A percentile compares a stretch with the other conserved stretches of the same genome.
phyloP scores from a whole-genome alignment of 192 early-diverging fungal genomes.

The Coemansia sp. region DNA sequence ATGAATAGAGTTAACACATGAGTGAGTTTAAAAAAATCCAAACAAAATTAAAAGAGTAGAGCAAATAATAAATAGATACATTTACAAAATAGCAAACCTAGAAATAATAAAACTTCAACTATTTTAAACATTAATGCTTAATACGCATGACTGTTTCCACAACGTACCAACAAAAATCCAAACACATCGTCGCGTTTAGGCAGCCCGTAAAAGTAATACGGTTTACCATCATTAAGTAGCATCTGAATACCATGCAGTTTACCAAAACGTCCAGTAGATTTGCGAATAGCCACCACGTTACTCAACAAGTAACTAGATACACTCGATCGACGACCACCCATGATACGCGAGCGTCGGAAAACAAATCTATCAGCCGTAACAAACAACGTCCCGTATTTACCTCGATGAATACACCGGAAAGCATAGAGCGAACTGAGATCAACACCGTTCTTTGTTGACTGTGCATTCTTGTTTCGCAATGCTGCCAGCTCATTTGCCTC shows the following conservation, averaged over 20 bases:
- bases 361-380: constrained; percentile 37
- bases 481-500: constrained; percentile 30
- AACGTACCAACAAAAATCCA: constrained; percentile 49
- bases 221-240: constrained; percentile 30
- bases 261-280: constrained; percentile 30
- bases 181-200: constrained; percentile 43
- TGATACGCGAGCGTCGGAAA: constrained; percentile 48
- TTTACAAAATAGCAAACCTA: neutral
- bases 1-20: neutral
- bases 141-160: constrained; percentile 36
- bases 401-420: constrained; percentile 46
- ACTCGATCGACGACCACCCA: constrained; percentile 42
- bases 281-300: constrained; percentile 46
- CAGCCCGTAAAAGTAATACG: constrained; percentile 38
- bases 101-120: neutral
- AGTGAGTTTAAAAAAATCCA: neutral
- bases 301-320: constrained; percentile 36
- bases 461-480: constrained; percentile 42
- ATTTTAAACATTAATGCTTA: neutral
- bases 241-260: constrained; percentile 46
- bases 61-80: too few species aligned
- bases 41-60: neutral
- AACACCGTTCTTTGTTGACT: constrained; percentile 17
- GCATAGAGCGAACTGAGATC: constrained; percentile 43
- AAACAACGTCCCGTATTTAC: constrained; percentile 51